Evolutionary conservation across 1,139 yeast species (phyloP), one percentile per base, ranked within the genome.

Genomic region (Blastobotrys indianensis): DNA sequence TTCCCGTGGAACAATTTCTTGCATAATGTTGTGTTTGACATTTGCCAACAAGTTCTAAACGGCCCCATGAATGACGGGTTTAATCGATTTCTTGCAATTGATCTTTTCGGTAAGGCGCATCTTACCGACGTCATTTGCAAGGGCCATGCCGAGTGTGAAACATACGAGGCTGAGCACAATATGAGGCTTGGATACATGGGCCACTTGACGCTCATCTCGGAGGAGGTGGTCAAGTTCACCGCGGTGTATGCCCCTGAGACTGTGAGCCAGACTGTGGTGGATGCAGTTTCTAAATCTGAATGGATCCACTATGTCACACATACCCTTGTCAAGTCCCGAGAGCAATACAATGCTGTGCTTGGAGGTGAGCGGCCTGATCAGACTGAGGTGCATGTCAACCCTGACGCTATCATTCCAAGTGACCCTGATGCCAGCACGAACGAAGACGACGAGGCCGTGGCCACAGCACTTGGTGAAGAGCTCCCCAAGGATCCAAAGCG

Each of bases 1-100:
- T 92, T 88, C 66, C 98, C 98, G 4, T 92, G 99, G 98, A 92
- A 92, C 66, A 92, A 92, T 64, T 92, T 92, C 62, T 74, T 94
- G 67, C 99, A 92, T 67, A 92, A 92, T 61, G 98, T 94, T 48
- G 97, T 92, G 7, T 92, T 92, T 69, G 99, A 92, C 66, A 86
- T 92, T 55, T 94, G 92, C 35, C 99, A 94, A 67, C 99, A 92
- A 66, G 84, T 92, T 11, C 76, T 92, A 62, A 90, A 88, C 65
- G 98, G 97, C 1, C 85, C 95, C 15, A 86, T 92, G 90, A 95
- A 88, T 54, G 84, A 86, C 58, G 85, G 87, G 1, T 92, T 84
- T 70, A 92, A 92, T 68, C 83, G 85, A 58, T 90, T 82, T 60
- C 68, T 92, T 48, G 95, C 95, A 25, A 80, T 86, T 54, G 95